A percentile compares a stretch with the other conserved stretches of the same genome.
These are phyloP conservation scores for Coccomyxa subellipsoidea DNA, from an alignment of 163 green algal species.

Conservation along the genomic window DNA sequence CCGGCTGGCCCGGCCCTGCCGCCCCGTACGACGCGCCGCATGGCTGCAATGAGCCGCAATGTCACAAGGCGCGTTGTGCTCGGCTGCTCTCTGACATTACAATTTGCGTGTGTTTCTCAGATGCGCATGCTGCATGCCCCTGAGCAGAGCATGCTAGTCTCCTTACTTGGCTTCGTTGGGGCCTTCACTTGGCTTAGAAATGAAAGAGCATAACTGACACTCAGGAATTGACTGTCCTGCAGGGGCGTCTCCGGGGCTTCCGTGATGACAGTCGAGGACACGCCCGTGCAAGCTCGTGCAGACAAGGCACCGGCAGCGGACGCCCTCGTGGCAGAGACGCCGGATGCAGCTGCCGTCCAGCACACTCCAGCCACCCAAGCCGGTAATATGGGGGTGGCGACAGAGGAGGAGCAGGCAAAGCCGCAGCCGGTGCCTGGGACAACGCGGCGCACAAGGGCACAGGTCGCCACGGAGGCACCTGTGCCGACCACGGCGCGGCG, in stretches of 20 bases:
- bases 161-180: not conserved
- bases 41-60: not conserved
- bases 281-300: not conserved
- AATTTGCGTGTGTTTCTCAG: not conserved
- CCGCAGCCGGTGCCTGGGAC: not conserved
- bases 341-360: not conserved
- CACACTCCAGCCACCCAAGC: not conserved
- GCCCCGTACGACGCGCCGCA: not conserved
- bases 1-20: not conserved
- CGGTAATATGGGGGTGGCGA: not conserved
- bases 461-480: not conserved
- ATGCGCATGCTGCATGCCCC: not conserved
- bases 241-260: not conserved
- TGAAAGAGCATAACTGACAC: not conserved
- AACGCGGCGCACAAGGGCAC: not conserved
- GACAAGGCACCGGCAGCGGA: not conserved
- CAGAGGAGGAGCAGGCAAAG: not conserved
- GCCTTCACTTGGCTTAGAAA: too few relatives aligned
- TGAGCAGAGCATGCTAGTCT: not conserved
- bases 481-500: not conserved
- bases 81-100: not conserved
- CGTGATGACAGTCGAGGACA: not conserved
- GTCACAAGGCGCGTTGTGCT: not conserved
- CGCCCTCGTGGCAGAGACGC: not conserved
- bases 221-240: not conserved